Conservation (phyloP, 2,329 filamentous ascomycete genomes). For the Aotearoamyces nothofagi region DNA sequence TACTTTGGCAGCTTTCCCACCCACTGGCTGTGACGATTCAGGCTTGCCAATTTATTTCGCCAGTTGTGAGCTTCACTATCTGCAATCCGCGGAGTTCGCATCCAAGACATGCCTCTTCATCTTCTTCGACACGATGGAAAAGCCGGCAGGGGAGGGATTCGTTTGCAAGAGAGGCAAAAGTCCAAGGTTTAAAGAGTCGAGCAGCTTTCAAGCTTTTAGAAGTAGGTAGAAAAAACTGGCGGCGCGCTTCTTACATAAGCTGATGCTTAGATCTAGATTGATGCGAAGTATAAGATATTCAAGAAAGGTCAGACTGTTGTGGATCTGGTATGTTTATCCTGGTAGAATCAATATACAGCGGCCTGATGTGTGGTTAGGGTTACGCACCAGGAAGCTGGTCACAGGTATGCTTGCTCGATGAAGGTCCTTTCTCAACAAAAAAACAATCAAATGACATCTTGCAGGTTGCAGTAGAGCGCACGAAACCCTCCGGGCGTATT, state of each 20-base stretch:
- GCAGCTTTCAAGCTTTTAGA: constrained; percentile 90
- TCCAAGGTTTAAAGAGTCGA: constrained; percentile 71
- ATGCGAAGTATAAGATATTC: constrained; percentile 70
- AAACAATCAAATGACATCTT: constrained; percentile 4
- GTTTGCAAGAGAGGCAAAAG: constrained; percentile 60
- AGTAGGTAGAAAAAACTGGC: constrained; percentile 27
- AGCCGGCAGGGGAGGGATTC: constrained; percentile 59
- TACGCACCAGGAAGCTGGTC: constrained; percentile 67
- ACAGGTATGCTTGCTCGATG: constrained; percentile 38
- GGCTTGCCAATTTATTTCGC: not conserved
- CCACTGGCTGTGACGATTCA: not conserved
- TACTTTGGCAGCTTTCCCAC: not conserved
- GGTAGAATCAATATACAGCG: not conserved
- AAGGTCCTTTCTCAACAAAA: too few species aligned
- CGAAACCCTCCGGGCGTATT: constrained; percentile 61
- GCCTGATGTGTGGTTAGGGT: constrained; percentile 30
- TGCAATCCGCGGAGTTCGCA: constrained; percentile 1
- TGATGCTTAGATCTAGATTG: constrained; percentile 39
- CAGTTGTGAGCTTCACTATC: not conserved
- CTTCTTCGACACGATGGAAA: constrained; percentile 70
- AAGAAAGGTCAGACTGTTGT: constrained; percentile 70
- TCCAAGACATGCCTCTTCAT: constrained; percentile 9
- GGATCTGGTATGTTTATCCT: constrained; percentile 51
- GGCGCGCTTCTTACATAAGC: constrained; percentile 2
- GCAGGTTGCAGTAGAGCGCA: constrained; percentile 69